Base-by-base conservation (phyloP, 495 filamentous ascomycete genomes). In the Penicillium coprophilum region DNA sequence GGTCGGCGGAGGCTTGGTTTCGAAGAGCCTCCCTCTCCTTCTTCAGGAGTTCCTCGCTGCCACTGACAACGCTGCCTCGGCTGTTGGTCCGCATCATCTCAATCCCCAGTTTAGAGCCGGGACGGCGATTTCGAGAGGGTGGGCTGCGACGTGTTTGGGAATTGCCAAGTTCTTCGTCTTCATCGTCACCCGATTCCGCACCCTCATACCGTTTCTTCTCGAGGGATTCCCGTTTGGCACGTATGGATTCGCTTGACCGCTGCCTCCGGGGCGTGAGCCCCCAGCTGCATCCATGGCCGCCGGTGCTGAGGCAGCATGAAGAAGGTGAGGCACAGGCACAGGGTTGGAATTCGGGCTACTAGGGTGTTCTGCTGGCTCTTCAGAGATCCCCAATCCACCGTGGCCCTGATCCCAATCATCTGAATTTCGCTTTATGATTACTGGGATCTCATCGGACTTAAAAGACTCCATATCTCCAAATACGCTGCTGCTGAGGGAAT, bases 61-160 rank as follows among this genome's bases (percentile, higher is more conserved):
- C 73, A 51, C 78, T 80, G 40, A 89, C 84, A 38, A 95, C 83
- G 64, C 91, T 96, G 24, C 92, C 92, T 53, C 90, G 86, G 55
- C 90, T 94, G 68, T 96, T 95, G 21, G 91, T 95, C 19, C 92
- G 84, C 90, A 96, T 92, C 92, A 96, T 96, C 71, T 96, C 92
- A 36, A 87, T 90, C 2, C 90, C 89, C 2, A 96, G 81, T 67
- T 96, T 96, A 2, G 90, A 95, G 28, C 80, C 86, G 30, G 78
- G 77, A n/a, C 83, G 76, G 28, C 74, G 71, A 10, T 67, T 65
- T 23, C 77, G 78, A 30, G 66, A 56, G 39, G 78, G 76, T 6
- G 87, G 86, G 56, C 82, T 87, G 58, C 79, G 80, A 21, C 85
- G 80, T 7, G 80, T 74, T 30, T 79, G 79, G 23, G 77, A 64